Evolutionary conservation across 179 eudicot genomes (phyloP), one percentile per base, ranked within the genome.

Genomic region (Spinacia oleracea): DNA sequence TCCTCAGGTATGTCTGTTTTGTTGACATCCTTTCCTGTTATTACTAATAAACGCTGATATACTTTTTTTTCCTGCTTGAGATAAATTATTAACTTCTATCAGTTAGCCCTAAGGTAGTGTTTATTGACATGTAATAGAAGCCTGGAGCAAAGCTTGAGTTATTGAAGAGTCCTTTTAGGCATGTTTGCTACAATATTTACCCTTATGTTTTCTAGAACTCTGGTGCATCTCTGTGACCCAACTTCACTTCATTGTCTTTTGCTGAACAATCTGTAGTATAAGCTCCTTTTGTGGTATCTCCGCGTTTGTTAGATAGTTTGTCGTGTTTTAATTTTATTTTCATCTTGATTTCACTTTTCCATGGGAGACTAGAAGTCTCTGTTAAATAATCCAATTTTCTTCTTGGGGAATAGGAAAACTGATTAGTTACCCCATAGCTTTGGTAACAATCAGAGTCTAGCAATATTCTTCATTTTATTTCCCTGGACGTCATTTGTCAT

Each of bases 1-100:
- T 78, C 99, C 98, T 76, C 98, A 94, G 94, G 99, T 94, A 80
- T 79, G 82, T 67, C 23, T 27, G 42, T 59, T 27, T 27, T 66
- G 27, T 9, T 64, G 65, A 2, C 48, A 58, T 67, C 32, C 55
- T 79, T 27, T 79, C 70, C 25, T 48, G 32, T 72, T 12, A 15
- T 72, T 34, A 5, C 51, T 71, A 29, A 8, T 70, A 5, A 48
- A 70, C 16, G 2, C 55, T 46, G 1, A 16, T 31, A 42, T 12
- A n/a, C 20, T 27, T 25, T 46, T 18, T 20, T 0, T 32, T n/a
- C n/a, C 40, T 31, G 56, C 62, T 51, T 32, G 11, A 8, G 59
- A 16, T 48, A 15, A 48, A 48, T 12, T 29, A 27, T 20, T 15
- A 20, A n/a, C 12, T 50, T 50, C 59, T 7, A 14, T n/a, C 9